These are phyloP conservation scores for Globisporangium sylvaticum DNA, from an alignment of 352 stramenopile genomes.

Conservation along the genomic window DNA sequence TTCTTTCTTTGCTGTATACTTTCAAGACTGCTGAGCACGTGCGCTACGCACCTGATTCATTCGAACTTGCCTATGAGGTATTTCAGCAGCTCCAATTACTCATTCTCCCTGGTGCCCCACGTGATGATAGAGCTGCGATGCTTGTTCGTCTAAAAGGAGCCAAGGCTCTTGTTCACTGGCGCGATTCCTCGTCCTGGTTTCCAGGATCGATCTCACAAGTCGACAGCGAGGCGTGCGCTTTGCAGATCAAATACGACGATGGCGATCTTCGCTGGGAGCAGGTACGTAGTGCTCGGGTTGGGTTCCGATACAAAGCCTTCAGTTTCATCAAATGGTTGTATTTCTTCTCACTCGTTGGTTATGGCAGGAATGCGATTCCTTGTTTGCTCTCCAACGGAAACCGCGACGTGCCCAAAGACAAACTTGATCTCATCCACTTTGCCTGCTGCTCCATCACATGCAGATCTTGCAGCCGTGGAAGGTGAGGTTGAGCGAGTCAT, in stretches of 20 bases:
- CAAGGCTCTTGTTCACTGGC: constrained; percentile 38
- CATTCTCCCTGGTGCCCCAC: constrained; percentile 1
- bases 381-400: background rate
- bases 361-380: constrained; percentile 27
- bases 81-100: constrained; percentile 38
- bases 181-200: constrained; percentile 38
- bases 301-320: no score
- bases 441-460: background rate
- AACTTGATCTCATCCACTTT: no score
- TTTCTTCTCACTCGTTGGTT: no score
- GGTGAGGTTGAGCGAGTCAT: constrained; percentile 22
- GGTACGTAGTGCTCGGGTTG: constrained; percentile 19
- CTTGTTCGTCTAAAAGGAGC: constrained; percentile 11
- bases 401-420: background rate
- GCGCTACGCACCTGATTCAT: constrained; percentile 11
- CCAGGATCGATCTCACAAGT: constrained; percentile 24
- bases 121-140: background rate
- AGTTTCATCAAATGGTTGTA: no score
- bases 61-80: background rate
- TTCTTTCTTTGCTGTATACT: background rate
- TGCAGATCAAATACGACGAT: constrained; percentile 49
- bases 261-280: constrained; percentile 44
- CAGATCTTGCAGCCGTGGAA: background rate
- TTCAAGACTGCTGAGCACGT: constrained; percentile 3
- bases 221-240: constrained; percentile 1